Evolutionary conservation across 148 eudicot species (phyloP).

Genomic region (Cornus suecica): DNA sequence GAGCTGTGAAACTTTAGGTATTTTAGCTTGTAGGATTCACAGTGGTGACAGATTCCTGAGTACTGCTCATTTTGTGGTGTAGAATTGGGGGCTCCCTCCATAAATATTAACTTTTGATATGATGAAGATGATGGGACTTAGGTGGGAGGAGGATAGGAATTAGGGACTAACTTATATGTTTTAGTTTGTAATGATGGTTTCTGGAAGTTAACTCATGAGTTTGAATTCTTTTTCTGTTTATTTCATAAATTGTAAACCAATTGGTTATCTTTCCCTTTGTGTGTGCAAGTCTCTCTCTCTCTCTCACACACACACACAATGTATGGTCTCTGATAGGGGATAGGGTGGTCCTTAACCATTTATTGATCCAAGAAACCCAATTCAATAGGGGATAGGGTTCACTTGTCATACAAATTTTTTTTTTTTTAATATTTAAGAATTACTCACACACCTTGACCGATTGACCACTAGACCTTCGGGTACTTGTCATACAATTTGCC

Average conservation of each 20-base stretch:
- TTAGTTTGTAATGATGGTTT: neutral
- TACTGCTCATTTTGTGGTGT: neutral
- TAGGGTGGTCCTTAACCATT: no score
- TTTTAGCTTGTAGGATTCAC: conserved; percentile 1
- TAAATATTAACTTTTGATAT: conserved; percentile 10
- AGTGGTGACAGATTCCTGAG: neutral
- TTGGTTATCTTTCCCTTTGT: neutral
- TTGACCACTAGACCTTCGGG: no score
- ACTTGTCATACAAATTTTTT: no score
- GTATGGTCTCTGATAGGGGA: neutral
- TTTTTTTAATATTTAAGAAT: no score
- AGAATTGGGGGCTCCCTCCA: conserved; percentile 1
- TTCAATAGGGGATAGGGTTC: no score
- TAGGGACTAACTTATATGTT: conserved; percentile 4
- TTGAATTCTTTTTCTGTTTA: conserved; percentile 2
- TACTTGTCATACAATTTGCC: no score
- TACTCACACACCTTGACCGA: no score
- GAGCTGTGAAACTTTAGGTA: neutral
- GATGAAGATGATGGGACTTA: neutral
- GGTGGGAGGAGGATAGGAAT: conserved; percentile 1
- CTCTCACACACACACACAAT: neutral
- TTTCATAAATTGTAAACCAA: neutral
- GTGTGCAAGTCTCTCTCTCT: neutral
- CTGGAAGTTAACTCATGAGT: conserved; percentile 4
- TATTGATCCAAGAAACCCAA: no score